These are phyloP conservation scores for Phytophthora macrochlamydospora DNA, from an alignment of 352 stramenopile species.

Conservation along the genomic window DNA sequence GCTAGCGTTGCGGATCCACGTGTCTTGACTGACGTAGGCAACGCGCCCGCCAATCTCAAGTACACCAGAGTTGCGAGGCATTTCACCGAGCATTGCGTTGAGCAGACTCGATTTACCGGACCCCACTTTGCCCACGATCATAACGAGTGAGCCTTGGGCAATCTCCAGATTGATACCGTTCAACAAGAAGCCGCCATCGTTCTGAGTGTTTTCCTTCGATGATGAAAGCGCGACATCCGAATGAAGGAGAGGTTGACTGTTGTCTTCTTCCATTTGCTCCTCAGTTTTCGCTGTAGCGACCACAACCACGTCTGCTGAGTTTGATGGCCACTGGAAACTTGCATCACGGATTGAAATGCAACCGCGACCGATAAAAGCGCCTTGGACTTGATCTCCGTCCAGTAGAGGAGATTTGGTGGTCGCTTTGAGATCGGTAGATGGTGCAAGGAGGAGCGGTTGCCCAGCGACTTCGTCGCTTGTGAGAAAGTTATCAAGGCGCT, in stretches of 20 bases:
- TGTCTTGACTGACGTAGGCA: slow-evolving; percentile 88
- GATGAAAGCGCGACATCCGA: neutral
- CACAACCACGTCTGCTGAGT: slow-evolving; percentile 17
- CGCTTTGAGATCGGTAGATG: neutral
- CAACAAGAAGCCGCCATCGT: slow-evolving; percentile 14
- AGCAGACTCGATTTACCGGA: slow-evolving; percentile 59
- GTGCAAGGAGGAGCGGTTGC: neutral
- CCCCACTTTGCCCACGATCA: slow-evolving; percentile 53
- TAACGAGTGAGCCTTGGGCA: slow-evolving; percentile 45
- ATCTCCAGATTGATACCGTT: slow-evolving; percentile 53
- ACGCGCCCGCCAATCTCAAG: slow-evolving; percentile 33
- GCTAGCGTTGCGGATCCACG: slow-evolving; percentile 92
- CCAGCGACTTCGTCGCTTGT: slow-evolving; percentile 5
- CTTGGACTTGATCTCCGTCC: neutral
- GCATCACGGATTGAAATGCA: slow-evolving; percentile 18
- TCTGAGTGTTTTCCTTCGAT: neutral
- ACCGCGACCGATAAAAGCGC: neutral
- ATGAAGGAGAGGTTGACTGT: too few species aligned
- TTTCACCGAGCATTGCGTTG: slow-evolving; percentile 53
- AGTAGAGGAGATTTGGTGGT: slow-evolving; percentile 5
- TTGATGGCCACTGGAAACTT: slow-evolving; percentile 24
- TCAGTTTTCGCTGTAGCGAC: neutral
- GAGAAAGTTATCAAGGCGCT: slow-evolving; percentile 14
- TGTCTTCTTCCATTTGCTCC: neutral
- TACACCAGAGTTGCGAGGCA: slow-evolving; percentile 25